Evolutionary conservation across 768 basidiomycete genomes (phyloP).

Genomic region (Hypholoma sublateritium): DNA sequence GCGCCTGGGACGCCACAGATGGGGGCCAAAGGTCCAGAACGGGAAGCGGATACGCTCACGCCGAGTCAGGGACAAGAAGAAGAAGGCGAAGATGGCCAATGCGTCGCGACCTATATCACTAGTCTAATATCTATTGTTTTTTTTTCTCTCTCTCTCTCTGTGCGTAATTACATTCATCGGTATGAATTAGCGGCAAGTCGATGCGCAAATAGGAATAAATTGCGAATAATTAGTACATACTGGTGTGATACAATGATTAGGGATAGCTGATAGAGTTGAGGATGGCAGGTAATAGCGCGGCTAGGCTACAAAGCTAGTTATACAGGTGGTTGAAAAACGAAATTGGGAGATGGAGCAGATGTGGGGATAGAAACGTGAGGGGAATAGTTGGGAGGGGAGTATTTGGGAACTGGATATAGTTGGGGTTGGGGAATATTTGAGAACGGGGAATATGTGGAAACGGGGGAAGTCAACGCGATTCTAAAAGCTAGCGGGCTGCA

Average conservation of each 20-base stretch:
- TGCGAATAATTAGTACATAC: not conserved
- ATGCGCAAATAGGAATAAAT: too few species aligned
- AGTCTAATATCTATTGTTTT: not conserved
- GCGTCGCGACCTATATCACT: constrained; percentile 5
- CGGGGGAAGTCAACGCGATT: too few species aligned
- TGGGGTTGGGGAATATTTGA: too few species aligned
- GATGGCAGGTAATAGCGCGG: not conserved
- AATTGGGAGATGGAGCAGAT: not conserved
- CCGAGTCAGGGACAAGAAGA: constrained; percentile 36
- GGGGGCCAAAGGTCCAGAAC: constrained; percentile 73
- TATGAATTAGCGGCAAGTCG: too few species aligned
- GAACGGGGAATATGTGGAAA: too few species aligned
- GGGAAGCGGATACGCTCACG: constrained; percentile 75
- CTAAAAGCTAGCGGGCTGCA: too few species aligned
- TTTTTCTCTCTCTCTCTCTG: not conserved
- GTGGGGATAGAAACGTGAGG: not conserved
- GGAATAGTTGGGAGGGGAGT: not conserved
- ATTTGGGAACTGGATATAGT: not conserved
- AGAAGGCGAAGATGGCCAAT: constrained; percentile 12
- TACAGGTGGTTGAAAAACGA: not conserved
- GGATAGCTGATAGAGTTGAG: not conserved
- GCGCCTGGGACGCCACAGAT: constrained; percentile 37
- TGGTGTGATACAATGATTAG: not conserved
- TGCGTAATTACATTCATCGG: too few species aligned
- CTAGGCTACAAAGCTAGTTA: not conserved